Conservation (phyloP, 2,329 filamentous ascomycete genomes). For the Calcarisporium arbuscula region DNA sequence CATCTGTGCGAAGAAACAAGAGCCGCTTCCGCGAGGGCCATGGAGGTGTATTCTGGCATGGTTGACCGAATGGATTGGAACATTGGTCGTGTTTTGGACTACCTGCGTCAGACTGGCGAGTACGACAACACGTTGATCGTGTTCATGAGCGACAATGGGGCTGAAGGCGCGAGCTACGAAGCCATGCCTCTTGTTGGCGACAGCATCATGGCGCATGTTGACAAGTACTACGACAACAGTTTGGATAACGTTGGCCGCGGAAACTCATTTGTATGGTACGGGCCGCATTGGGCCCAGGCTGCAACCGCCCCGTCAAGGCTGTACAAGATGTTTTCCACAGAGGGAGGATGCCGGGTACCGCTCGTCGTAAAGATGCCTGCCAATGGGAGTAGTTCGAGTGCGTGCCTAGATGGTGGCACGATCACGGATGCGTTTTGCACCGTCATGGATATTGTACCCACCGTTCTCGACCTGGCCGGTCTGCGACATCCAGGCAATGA, state of each 20-base stretch:
- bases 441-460: constrained; percentile 39
- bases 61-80: constrained; percentile 56
- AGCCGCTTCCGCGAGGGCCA: constrained; percentile 42
- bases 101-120: constrained; percentile 49
- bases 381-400: background rate
- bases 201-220: constrained; percentile 44
- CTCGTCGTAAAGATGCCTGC: constrained; percentile 32
- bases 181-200: constrained; percentile 50
- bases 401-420: background rate
- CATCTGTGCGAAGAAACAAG: constrained; percentile 39
- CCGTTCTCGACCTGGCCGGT: constrained; percentile 37
- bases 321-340: constrained; percentile 34
- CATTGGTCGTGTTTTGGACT: constrained; percentile 51
- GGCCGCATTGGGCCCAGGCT: constrained; percentile 45
- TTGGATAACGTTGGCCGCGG: constrained; percentile 49
- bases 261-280: constrained; percentile 56
- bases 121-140: constrained; percentile 58
- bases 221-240: constrained; percentile 46
- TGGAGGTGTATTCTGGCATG: constrained; percentile 60
- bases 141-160: constrained; percentile 59
- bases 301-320: constrained; percentile 29
- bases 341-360: constrained; percentile 46
- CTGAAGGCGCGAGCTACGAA: constrained; percentile 53
- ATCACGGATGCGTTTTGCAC: constrained; percentile 41
- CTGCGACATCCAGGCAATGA: constrained; percentile 29